Base-by-base conservation (phyloP, 176 grass and related monocot species). In the Carex myosuroides region DNA sequence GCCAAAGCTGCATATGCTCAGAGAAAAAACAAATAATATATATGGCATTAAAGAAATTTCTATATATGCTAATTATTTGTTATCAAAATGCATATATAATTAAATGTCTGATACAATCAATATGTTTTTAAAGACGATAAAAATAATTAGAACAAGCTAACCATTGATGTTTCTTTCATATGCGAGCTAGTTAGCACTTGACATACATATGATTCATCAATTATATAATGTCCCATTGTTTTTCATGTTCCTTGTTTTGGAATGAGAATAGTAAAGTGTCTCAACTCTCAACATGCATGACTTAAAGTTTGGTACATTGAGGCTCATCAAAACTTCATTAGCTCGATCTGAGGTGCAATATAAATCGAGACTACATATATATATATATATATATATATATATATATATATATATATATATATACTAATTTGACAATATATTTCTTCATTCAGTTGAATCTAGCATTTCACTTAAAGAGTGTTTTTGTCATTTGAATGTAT, bases 1-100 rank as follows among this genome's bases (percentile, higher is more conserved):
- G 80, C 62, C 80, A 83, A 48, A 68, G 61, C 80, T 83, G 60
- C 33, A 44, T 44, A 68, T 53, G 80, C 50, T 48, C 69, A 54
- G 32, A 24, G 2, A 56, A 75, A 46, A 74, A 44, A 48, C 0
- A 50, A 13, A 13, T 29, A 6, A 39, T 26, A 73, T 26, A 50
- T 54, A 56, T 55, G 70, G 17, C 67, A 70, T 56, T 56, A 17
- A 5, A 77, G 39, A 77, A 77, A 14, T 33, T 33, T 16, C 5
- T 30, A 16, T 39, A 39, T 39, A 39, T 24, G 13, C 6, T 53
- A 53, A 16, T 56, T 44, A 8, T 8, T 44, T 77, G 46, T 76
- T 29, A 77, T 32, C 37, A 32, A 10, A 75, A 75, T 29, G 4
- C 42, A 26, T 24, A 24, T 26, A 74, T 5, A 44, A 8, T 44